Conservation (phyloP, 1,284 basidiomycete species). For the Psilocybe mexicana region DNA sequence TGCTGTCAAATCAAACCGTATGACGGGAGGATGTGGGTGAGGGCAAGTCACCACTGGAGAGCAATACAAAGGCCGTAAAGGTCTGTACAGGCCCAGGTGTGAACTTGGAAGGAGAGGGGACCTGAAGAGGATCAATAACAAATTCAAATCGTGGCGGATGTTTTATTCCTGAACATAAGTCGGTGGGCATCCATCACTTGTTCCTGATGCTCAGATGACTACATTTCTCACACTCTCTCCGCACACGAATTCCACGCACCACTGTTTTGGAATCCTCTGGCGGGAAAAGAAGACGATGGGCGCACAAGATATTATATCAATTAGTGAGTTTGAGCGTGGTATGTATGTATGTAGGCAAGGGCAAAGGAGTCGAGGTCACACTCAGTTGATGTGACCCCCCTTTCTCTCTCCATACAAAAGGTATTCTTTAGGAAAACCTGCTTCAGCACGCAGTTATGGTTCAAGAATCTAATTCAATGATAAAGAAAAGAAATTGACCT, state of each 20-base stretch:
- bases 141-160: too few relatives aligned
- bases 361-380: background rate
- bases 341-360: background rate
- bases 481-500: conserved; percentile 14
- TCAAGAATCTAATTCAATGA: conserved; percentile 19
- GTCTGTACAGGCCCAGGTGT: background rate
- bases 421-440: conserved; percentile 8
- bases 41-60: background rate
- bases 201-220: conserved; percentile 9
- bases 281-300: background rate
- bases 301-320: background rate
- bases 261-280: background rate
- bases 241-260: conserved; percentile 1
- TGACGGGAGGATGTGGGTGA: conserved; percentile 1
- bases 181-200: background rate
- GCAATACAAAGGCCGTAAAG: background rate
- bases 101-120: background rate
- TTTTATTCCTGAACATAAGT: too few relatives aligned
- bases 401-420: background rate
- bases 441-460: background rate
- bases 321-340: background rate
- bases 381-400: background rate
- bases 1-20: background rate
- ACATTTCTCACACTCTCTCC: conserved; percentile 1
- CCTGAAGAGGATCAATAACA: too few relatives aligned